Evolutionary conservation across 257 asterid species (phyloP), one percentile per base, ranked within the genome.

Genomic region (Coffea canephora): DNA sequence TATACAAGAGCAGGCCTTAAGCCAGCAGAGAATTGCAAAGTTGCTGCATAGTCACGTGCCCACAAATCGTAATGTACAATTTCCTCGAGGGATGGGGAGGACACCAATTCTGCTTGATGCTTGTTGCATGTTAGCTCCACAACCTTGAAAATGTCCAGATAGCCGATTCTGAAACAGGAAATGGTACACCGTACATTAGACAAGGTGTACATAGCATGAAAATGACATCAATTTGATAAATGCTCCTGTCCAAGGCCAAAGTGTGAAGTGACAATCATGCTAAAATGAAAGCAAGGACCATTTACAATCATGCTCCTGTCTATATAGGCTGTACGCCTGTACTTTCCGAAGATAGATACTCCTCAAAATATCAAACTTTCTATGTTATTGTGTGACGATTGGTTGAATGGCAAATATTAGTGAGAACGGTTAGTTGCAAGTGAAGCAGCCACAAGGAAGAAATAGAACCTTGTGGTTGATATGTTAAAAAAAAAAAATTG

Each of bases 21-120:
- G 50, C 91, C 90, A 0, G 86, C 48, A 36, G 86, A 79, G 1
- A 83, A 85, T 85, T 88, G 88, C 89, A 93, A 76, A 50, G 81
- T 84, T 80, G 94, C 89, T 0, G 98, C 98, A 34, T 89, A 95
- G 34, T 91, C 91, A 57, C 99, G 90, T 0, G 99, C 99, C 99
- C 99, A 95, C 92, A 78, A 82, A 83, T 95, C 99, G 52, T 93
- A 95, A 89, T 95, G 97, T 80, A 92, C 79, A 23, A 95, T 95
- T 78, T 95, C 99, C 82, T 95, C 99, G 0, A 95, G 90, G 1
- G 97, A 87, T 25, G 99, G 99, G 2, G 86, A 82, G 0, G 90
- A 8, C 27, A 90, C 95, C 86, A 95, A 41, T 46, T 95, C 98
- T 10, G 79, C 86, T 65, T 82, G 87, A 71, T 95, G 99, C 85